Percentiles rank a stretch among this genome's conserved stretches.
phyloP scores from a whole-genome alignment of 345 rosid species.

The Cardiospermum halicacabum region DNA sequence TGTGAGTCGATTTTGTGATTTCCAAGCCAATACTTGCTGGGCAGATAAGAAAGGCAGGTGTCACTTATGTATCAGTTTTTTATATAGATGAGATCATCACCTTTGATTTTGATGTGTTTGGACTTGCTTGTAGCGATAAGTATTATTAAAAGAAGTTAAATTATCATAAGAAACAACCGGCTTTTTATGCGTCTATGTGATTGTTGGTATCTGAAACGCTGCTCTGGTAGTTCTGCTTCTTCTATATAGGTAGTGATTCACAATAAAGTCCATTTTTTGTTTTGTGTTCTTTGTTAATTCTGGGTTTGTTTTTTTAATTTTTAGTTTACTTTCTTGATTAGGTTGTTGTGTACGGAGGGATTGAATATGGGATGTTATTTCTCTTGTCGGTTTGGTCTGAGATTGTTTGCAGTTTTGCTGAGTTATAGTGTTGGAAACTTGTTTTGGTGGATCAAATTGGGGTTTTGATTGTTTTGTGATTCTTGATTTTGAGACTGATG shows the following conservation, averaged over 20 bases:
- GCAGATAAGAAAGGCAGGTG: constrained; percentile 45
- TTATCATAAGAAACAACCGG: constrained; percentile 12
- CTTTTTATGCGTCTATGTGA: constrained; percentile 34
- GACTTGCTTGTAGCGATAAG: constrained; percentile 6
- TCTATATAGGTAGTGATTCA: constrained; percentile 21
- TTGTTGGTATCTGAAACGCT: constrained; percentile 34
- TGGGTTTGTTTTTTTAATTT: constrained; percentile 20
- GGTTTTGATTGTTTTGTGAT: constrained; percentile 20
- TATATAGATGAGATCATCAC: constrained; percentile 9
- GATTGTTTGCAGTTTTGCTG: background rate
- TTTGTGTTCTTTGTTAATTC: constrained; percentile 30
- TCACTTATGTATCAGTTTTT: constrained; percentile 23
- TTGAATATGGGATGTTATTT: constrained; percentile 17
- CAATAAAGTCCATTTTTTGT: background rate
- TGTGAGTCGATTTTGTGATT: background rate
- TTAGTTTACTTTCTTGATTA: background rate
- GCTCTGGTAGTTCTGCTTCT: constrained; percentile 21
- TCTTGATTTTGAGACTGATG: constrained; percentile 13
- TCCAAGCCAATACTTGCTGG: constrained; percentile 30
- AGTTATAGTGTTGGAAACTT: background rate
- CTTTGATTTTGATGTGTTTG: constrained; percentile 8
- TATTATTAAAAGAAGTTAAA: background rate
- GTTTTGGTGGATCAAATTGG: constrained; percentile 2
- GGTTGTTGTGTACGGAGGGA: constrained; percentile 13
- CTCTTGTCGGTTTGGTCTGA: background rate